Evolutionary conservation across 805 yeast genomes (phyloP).

Genomic region (Debaryomyces tyrocola): DNA sequence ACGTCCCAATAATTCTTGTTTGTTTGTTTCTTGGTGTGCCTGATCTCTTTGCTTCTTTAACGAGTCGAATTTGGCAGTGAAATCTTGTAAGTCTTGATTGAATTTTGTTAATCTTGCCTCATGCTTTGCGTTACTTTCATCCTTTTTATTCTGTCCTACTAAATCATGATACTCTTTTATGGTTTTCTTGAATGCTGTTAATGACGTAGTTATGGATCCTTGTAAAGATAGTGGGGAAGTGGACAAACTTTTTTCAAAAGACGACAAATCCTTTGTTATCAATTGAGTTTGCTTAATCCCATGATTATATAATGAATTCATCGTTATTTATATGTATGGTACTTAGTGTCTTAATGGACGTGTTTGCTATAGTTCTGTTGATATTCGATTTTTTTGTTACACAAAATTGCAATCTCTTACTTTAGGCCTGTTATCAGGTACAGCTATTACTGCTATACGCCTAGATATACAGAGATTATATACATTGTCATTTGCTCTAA

Average conservation of each 20-base stretch:
- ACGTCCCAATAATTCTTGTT: constrained; percentile 58
- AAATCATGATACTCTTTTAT: constrained; percentile 65
- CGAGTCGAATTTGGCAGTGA: constrained; percentile 50
- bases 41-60: constrained; percentile 59
- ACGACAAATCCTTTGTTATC: constrained; percentile 64
- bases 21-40: constrained; percentile 43
- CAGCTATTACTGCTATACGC: neutral
- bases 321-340: constrained; percentile 4
- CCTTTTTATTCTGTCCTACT: constrained; percentile 56
- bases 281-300: constrained; percentile 83
- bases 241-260: constrained; percentile 63
- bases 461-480: neutral
- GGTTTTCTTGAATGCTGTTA: constrained; percentile 73
- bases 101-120: constrained; percentile 56
- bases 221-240: constrained; percentile 75
- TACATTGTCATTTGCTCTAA: too few relatives aligned
- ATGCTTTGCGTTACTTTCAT: constrained; percentile 54
- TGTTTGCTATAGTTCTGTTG: neutral
- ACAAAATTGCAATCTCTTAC: neutral
- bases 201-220: constrained; percentile 76
- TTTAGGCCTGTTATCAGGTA: neutral
- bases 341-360: neutral
- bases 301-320: constrained; percentile 87
- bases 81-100: constrained; percentile 45
- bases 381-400: neutral